Evolutionary conservation across 75 land plant species (phyloP).

Genomic region (Picea sitchensis): DNA sequence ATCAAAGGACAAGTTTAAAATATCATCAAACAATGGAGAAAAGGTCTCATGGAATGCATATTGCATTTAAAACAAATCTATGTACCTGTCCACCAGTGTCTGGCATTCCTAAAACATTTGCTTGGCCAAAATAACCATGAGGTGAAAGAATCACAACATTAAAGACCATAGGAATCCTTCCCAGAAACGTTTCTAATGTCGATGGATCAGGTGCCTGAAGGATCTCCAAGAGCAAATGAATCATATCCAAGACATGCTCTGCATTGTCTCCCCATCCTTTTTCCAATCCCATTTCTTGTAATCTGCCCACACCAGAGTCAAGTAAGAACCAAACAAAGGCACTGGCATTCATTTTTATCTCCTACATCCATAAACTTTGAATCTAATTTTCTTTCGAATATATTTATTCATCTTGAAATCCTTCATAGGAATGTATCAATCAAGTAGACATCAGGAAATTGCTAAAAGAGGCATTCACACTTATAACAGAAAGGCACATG

Average conservation of each 20-base stretch:
- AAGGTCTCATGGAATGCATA: not conserved
- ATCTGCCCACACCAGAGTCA: constrained; percentile 22
- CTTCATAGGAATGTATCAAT: not conserved
- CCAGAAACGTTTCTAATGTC: constrained; percentile 53
- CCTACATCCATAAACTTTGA: too few species aligned
- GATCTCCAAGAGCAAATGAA: constrained; percentile 59
- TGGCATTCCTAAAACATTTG: constrained; percentile 71
- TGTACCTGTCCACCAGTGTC: constrained; percentile 82
- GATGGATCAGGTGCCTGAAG: constrained; percentile 79
- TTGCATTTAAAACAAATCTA: constrained; percentile 6
- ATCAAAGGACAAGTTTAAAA: not conserved
- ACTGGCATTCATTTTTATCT: not conserved
- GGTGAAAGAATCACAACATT: constrained; percentile 74
- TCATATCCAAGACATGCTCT: constrained; percentile 51
- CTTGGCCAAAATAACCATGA: constrained; percentile 82
- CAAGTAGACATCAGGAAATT: not conserved
- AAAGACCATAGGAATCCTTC: constrained; percentile 74
- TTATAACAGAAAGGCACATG: not conserved
- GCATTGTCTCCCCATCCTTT: constrained; percentile 77
- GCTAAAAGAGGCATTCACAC: not conserved
- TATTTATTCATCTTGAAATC: not conserved
- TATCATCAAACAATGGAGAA: not conserved
- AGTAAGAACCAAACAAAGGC: not conserved
- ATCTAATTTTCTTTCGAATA: not conserved
- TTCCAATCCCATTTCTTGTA: constrained; percentile 74